Evolutionary conservation across 2,329 filamentous ascomycete genomes (phyloP).

Genomic region (Epichloe sylvatica): DNA sequence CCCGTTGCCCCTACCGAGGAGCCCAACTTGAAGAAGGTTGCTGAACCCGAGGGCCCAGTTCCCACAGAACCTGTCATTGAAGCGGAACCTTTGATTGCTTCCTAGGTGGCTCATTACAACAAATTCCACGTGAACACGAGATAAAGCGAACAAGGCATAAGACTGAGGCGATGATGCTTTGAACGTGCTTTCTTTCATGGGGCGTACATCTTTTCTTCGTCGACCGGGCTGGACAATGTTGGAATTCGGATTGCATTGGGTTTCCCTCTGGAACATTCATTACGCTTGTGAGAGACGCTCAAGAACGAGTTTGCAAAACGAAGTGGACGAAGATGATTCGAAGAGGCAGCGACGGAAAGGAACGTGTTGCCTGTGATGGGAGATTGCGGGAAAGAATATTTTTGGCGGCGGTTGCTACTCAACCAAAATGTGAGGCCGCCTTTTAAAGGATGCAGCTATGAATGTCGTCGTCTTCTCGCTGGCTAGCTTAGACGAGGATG

Average conservation of each 20-base stretch:
- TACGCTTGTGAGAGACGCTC: not conserved
- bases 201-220: slow-evolving; percentile 15
- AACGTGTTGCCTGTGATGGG: not conserved
- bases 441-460: slow-evolving; percentile 5
- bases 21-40: slow-evolving; percentile 10
- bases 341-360: not conserved
- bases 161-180: slow-evolving; percentile 13
- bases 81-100: slow-evolving; percentile 17
- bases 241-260: slow-evolving; percentile 14
- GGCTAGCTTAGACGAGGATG: not conserved
- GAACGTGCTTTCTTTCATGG: slow-evolving; percentile 15
- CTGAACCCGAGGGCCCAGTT: slow-evolving; percentile 11
- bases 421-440: not conserved
- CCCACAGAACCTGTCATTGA: slow-evolving; percentile 15
- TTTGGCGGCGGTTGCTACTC: not conserved
- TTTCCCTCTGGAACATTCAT: slow-evolving; percentile 11
- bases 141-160: slow-evolving; percentile 12
- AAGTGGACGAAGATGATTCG: slow-evolving; percentile 8
- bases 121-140: slow-evolving; percentile 16
- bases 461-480: not conserved
- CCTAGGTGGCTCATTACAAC: slow-evolving; percentile 14
- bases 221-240: slow-evolving; percentile 12
- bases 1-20: slow-evolving; percentile 25
- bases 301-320: slow-evolving; percentile 5
- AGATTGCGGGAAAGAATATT: slow-evolving; percentile 1